Conservation (phyloP, 192 early-diverging fungal genomes). For the Coemansia sp. region DNA sequence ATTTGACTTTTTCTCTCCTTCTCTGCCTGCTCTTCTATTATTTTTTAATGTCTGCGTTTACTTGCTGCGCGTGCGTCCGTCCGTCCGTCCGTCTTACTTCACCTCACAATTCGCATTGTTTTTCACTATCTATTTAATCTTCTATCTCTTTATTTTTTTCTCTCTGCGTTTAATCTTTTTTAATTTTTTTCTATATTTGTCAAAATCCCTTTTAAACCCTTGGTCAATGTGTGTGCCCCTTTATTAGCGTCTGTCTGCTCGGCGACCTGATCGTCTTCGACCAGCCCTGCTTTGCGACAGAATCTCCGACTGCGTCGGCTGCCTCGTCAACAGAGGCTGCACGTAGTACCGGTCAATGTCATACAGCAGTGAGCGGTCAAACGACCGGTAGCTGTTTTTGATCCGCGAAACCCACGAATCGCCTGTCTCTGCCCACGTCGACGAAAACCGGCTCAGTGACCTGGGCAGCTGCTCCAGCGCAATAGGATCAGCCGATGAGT, state of each 20-base stretch:
- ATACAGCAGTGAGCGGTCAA: conserved; percentile 47
- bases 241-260: neutral
- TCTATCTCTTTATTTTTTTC: neutral
- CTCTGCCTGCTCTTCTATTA: neutral
- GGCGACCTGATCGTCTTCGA: conserved; percentile 1
- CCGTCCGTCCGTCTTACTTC: too few species aligned
- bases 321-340: conserved; percentile 38
- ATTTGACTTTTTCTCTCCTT: neutral
- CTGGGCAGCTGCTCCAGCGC: conserved; percentile 20
- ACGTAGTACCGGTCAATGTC: conserved; percentile 48
- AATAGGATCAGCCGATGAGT: conserved; percentile 7
- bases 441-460: conserved; percentile 22
- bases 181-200: too few species aligned
- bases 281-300: neutral
- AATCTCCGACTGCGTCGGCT: conserved; percentile 8
- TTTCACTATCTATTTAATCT: conserved; percentile 8
- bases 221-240: too few species aligned
- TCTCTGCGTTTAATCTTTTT: neutral
- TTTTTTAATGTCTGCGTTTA: neutral
- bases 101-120: neutral
- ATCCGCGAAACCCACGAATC: conserved; percentile 43
- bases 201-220: too few species aligned
- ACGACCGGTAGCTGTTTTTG: conserved; percentile 39
- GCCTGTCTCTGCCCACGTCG: conserved; percentile 39
- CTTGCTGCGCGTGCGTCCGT: neutral